These are phyloP conservation scores for Acanthamoeba triangularis DNA, from an alignment of 208 protist genomes.

Conservation along the genomic window DNA sequence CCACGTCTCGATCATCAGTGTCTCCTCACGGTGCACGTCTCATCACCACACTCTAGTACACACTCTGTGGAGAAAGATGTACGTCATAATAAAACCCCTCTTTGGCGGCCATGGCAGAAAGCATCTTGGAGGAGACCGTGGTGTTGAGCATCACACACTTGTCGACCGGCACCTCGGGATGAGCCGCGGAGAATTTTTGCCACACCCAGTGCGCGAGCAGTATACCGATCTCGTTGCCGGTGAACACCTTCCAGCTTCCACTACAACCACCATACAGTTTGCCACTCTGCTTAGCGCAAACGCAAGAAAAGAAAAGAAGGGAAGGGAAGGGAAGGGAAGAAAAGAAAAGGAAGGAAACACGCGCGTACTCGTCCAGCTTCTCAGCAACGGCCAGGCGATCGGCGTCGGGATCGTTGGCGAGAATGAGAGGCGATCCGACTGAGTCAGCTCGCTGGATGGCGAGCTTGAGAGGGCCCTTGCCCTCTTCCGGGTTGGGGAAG, in stretches of 20 bases:
- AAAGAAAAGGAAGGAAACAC: too few relatives aligned
- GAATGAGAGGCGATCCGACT: conserved; percentile 92
- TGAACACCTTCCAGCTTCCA: conserved; percentile 96
- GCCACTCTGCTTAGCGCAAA: neutral
- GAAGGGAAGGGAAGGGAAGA: neutral
- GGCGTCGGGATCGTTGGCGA: conserved; percentile 99
- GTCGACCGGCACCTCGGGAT: conserved; percentile 15
- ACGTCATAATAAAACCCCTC: conserved; percentile 92
- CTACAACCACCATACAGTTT: neutral
- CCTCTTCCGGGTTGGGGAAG: conserved; percentile 98
- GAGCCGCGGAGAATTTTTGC: conserved; percentile 80
- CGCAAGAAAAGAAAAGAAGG: neutral
- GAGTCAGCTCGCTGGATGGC: conserved; percentile 94
- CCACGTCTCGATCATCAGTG: too few relatives aligned
- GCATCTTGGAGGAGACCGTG: conserved; percentile 93
- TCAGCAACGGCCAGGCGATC: conserved; percentile 98
- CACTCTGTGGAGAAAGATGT: neutral
- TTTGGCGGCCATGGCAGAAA: conserved; percentile 95
- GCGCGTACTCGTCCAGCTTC: conserved; percentile 59
- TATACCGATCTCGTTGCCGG: conserved; percentile 98
- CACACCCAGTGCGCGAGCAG: conserved; percentile 97
- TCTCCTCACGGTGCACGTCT: too few relatives aligned
- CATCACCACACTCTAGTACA: too few relatives aligned
- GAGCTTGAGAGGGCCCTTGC: conserved; percentile 94
- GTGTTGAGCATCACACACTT: conserved; percentile 89